Percentiles rank a stretch among this genome's conserved stretches.
These are phyloP conservation scores for Heliamphora exappendiculata DNA, from an alignment of 148 eudicot species.

Conservation along the genomic window DNA sequence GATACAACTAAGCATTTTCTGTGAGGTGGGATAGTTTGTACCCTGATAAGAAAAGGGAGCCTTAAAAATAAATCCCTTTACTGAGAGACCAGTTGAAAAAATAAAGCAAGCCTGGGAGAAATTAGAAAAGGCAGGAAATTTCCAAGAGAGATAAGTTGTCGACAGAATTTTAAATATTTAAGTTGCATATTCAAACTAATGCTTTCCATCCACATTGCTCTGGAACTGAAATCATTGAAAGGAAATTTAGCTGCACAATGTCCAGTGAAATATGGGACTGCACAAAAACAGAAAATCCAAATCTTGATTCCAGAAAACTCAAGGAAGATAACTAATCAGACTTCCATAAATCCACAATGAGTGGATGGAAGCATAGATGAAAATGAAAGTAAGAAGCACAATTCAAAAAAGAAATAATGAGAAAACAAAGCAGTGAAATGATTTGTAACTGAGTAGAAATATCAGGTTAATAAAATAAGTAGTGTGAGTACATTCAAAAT, in stretches of 20 bases:
- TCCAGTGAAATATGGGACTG: neutral
- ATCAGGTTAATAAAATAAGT: neutral
- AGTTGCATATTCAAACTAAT: neutral
- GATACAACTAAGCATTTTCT: neutral
- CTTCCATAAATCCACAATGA: neutral
- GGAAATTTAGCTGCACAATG: neutral
- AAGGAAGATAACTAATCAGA: neutral
- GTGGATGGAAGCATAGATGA: neutral
- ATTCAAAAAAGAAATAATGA: neutral
- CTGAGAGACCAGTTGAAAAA: neutral
- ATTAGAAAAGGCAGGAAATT: no score
- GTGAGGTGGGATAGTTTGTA: neutral
- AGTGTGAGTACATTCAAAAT: neutral
- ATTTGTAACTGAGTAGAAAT: neutral
- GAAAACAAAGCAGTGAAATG: neutral
- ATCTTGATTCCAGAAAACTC: neutral
- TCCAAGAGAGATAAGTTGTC: neutral
- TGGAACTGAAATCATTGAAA: neutral
- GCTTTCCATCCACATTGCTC: neutral
- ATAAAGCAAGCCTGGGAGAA: neutral
- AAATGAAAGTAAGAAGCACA: neutral
- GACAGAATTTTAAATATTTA: neutral
- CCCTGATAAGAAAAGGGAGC: neutral
- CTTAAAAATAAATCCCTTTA: neutral
- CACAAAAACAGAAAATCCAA: neutral